A percentile compares a stretch with the other conserved stretches of the same genome.
phyloP scores from a whole-genome alignment of 1,284 basidiomycete species.

The Stygiomarasmius scandens region DNA sequence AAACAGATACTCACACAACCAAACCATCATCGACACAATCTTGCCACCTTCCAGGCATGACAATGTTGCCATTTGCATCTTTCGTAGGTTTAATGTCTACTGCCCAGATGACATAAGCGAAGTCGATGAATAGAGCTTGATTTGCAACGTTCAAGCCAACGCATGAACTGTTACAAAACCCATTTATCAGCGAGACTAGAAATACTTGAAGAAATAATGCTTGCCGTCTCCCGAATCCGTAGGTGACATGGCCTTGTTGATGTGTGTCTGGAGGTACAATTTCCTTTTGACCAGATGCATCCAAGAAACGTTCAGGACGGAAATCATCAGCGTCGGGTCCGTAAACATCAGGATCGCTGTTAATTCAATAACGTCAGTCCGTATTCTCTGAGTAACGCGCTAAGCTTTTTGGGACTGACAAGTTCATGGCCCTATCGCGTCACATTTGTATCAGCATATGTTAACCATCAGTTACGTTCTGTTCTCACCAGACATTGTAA shows the following conservation, averaged over 20 bases:
- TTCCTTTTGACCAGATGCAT: slow-evolving; percentile 11
- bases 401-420: background rate
- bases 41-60: slow-evolving; percentile 18
- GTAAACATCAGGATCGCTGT: slow-evolving; percentile 14
- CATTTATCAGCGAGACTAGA: background rate
- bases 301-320: slow-evolving; percentile 17
- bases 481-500: slow-evolving; percentile 24
- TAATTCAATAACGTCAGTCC: slow-evolving; percentile 19
- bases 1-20: background rate
- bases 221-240: slow-evolving; percentile 21
- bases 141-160: slow-evolving; percentile 19
- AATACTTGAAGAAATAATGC: background rate
- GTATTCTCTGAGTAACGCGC: slow-evolving; percentile 47
- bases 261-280: slow-evolving; percentile 13
- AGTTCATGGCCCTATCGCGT: background rate
- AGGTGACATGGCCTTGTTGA: slow-evolving; percentile 22
- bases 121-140: slow-evolving; percentile 17
- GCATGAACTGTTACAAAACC: slow-evolving; percentile 15
- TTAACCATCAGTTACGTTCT: too few species aligned
- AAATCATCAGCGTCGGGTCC: slow-evolving; percentile 20
- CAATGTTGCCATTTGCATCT: slow-evolving; percentile 13
- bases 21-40: slow-evolving; percentile 15
- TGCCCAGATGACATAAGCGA: slow-evolving; percentile 21
- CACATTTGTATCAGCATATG: too few species aligned
- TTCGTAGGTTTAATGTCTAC: slow-evolving; percentile 17